A percentile compares a stretch with the other conserved stretches of the same genome.
Evolutionary conservation across 169 alveolate species (phyloP).

Genomic region (Cyclospora cayetanensis): DNA sequence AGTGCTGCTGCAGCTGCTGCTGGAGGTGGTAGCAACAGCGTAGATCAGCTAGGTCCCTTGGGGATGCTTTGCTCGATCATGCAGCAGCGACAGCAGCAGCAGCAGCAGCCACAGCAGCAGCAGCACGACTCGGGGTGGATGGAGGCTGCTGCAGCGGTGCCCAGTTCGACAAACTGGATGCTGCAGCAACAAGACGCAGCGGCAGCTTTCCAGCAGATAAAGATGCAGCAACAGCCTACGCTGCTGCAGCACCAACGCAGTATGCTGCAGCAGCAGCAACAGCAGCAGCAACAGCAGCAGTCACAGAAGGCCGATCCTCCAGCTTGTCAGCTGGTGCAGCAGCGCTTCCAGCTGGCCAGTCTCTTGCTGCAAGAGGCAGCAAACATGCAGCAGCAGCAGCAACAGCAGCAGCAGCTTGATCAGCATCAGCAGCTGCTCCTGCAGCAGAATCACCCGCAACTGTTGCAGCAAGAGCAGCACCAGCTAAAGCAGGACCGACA

Average conservation of each 20-base stretch:
- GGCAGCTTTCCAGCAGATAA: slow-evolving; percentile 6
- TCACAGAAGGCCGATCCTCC: not conserved
- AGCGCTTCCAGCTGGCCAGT: slow-evolving; percentile 37
- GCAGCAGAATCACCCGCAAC: slow-evolving; percentile 46
- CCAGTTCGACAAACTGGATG: not conserved
- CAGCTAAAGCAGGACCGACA: slow-evolving; percentile 31
- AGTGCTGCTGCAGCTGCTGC: not conserved
- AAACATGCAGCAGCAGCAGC: slow-evolving; percentile 16
- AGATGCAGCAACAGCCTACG: not conserved
- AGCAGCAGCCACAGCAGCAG: slow-evolving; percentile 18
- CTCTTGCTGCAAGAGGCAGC: slow-evolving; percentile 50
- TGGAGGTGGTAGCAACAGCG: no score
- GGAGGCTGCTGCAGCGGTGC: not conserved
- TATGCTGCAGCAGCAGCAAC: slow-evolving; percentile 12
- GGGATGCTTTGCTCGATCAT: slow-evolving; percentile 7
- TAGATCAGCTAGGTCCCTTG: not conserved
- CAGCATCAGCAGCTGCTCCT: not conserved
- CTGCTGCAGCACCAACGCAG: not conserved
- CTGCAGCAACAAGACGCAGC: slow-evolving; percentile 26
- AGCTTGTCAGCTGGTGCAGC: slow-evolving; percentile 11
- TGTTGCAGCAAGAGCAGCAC: slow-evolving; percentile 35
- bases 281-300: slow-evolving; percentile 31
- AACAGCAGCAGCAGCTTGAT: not conserved
- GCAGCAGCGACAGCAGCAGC: slow-evolving; percentile 24
- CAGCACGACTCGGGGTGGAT: not conserved